These are phyloP conservation scores for Coemansia erecta DNA, from an alignment of 192 early-diverging fungal species.

Conservation along the genomic window DNA sequence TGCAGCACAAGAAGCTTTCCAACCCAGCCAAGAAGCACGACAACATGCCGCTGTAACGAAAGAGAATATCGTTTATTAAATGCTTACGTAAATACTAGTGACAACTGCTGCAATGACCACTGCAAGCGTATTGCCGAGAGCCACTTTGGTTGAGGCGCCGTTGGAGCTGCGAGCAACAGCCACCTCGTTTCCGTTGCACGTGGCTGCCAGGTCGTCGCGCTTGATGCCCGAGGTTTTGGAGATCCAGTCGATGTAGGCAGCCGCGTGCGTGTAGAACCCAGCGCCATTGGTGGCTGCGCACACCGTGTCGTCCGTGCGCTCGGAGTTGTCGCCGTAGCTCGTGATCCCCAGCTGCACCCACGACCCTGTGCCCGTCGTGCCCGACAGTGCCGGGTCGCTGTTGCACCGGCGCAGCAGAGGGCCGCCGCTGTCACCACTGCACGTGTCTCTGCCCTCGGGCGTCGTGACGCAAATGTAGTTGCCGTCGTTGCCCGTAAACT, in stretches of 20 bases:
- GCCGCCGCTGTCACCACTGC: constrained; percentile 47
- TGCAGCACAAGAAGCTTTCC: constrained; percentile 70
- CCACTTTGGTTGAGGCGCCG: background rate
- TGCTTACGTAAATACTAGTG: background rate
- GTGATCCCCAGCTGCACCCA: constrained; percentile 52
- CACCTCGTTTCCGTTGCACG: constrained; percentile 30
- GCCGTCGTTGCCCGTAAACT: constrained; percentile 34
- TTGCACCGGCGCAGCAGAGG: constrained; percentile 36
- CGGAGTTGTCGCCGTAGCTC: constrained; percentile 49
- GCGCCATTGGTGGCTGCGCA: constrained; percentile 46
- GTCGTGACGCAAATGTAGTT: constrained; percentile 53
- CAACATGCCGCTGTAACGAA: constrained; percentile 80
- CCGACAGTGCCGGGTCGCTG: background rate
- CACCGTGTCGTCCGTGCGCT: constrained; percentile 7
- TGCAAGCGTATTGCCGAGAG: background rate
- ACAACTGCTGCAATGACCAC: background rate
- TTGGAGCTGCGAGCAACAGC: constrained; percentile 9
- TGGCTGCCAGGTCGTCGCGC: constrained; percentile 13
- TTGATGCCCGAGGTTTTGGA: constrained; percentile 37
- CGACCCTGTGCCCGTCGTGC: constrained; percentile 15
- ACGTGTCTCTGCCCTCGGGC: constrained; percentile 44
- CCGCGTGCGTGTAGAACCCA: constrained; percentile 53
- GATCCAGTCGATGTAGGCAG: constrained; percentile 44
- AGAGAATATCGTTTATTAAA: background rate
- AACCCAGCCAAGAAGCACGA: constrained; percentile 94